phyloP scores from a whole-genome alignment of 129 eudicot species.

The Artemisia argyi region DNA sequence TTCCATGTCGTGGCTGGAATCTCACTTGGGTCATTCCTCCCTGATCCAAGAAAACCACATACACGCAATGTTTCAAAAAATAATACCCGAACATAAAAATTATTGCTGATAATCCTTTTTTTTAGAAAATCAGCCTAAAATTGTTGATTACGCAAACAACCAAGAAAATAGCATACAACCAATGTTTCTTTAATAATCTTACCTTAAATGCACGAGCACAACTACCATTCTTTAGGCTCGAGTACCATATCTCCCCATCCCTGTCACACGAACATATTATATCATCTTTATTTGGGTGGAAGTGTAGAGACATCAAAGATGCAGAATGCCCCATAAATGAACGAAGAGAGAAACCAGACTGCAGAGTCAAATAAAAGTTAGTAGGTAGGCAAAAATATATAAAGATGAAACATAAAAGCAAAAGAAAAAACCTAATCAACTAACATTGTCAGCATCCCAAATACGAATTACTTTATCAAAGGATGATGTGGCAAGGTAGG shows the following conservation, averaged over 20 bases:
- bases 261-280: too few relatives aligned
- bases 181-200: too few relatives aligned
- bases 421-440: conserved; percentile 29
- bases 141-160: too few relatives aligned
- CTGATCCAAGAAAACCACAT: conserved; percentile 23
- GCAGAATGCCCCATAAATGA: conserved; percentile 87
- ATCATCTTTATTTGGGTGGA: too few relatives aligned
- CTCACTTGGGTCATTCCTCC: conserved; percentile 77
- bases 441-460: conserved; percentile 96
- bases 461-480: conserved; percentile 95
- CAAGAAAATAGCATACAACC: too few relatives aligned
- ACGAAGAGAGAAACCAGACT: conserved; percentile 86
- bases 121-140: too few relatives aligned
- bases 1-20: conserved; percentile 83
- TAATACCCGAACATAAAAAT: too few relatives aligned
- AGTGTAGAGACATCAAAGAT: conserved; percentile 81
- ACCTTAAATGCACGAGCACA: too few relatives aligned
- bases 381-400: background rate
- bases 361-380: conserved; percentile 9
- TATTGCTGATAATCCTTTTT: too few relatives aligned
- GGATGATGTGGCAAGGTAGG: conserved; percentile 96
- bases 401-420: background rate
- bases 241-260: too few relatives aligned
- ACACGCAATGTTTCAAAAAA: background rate
- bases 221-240: too few relatives aligned